phyloP scores from a whole-genome alignment of 768 basidiomycete genomes.

The Pisolithus albus region DNA sequence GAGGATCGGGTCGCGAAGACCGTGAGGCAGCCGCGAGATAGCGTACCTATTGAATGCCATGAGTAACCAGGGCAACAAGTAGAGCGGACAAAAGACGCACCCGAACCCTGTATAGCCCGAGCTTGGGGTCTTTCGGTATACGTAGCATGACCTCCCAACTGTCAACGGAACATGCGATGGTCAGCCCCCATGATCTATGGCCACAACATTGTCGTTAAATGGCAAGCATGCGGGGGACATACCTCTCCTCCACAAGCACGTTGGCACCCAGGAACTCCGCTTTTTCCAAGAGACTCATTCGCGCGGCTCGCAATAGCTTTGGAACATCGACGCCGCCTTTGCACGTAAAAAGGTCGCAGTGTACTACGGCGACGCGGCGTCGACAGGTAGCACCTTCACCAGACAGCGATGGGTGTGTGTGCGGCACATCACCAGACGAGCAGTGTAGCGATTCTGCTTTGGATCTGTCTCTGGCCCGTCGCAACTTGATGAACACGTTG shows the following conservation, averaged over 20 bases:
- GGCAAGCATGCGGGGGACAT: constrained; percentile 25
- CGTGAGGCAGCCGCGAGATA: constrained; percentile 57
- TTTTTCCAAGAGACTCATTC: constrained; percentile 43
- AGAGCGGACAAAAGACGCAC: constrained; percentile 30
- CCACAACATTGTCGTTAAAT: neutral
- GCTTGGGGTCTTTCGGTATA: constrained; percentile 41
- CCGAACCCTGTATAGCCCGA: constrained; percentile 52
- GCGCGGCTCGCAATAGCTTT: constrained; percentile 50
- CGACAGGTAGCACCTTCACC: constrained; percentile 22
- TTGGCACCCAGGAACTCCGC: constrained; percentile 48
- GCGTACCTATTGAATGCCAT: constrained; percentile 39
- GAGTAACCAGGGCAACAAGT: neutral
- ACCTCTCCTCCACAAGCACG: constrained; percentile 66
- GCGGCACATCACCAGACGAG: constrained; percentile 30
- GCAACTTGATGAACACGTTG: constrained; percentile 49
- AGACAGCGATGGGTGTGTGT: constrained; percentile 30
- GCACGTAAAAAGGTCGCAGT: constrained; percentile 48
- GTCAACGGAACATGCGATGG: neutral
- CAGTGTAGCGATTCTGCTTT: constrained; percentile 28
- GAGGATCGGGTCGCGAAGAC: constrained; percentile 47
- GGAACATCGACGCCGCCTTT: constrained; percentile 54
- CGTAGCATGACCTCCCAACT: constrained; percentile 65
- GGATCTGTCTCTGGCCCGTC: constrained; percentile 27
- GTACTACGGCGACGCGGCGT: constrained; percentile 27
- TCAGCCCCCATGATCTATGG: constrained; percentile 3